These are phyloP conservation scores for Monosporozyma servazzii DNA, from an alignment of 805 yeast genomes.

Conservation along the genomic window DNA sequence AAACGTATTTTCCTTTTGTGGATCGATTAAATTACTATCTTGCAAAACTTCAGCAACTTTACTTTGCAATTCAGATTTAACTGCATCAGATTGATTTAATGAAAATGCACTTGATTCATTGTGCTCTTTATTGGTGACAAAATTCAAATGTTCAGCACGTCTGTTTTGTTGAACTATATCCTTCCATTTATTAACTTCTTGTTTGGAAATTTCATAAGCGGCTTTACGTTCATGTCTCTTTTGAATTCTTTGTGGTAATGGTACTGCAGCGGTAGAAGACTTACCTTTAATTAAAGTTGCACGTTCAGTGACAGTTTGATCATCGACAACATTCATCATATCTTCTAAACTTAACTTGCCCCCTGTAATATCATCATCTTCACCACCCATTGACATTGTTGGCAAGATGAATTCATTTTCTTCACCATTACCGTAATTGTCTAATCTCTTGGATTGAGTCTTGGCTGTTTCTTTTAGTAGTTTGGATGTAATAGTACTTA, in stretches of 20 bases:
- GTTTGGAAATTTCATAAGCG: constrained; percentile 82
- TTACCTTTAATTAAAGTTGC: constrained; percentile 39
- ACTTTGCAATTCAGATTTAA: constrained; percentile 54
- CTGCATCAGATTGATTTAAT: constrained; percentile 33
- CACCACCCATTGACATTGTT: constrained; percentile 25
- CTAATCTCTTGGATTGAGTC: constrained; percentile 36
- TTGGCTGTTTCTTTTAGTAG: constrained; percentile 29
- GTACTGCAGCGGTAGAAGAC: constrained; percentile 54
- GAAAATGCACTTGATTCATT: constrained; percentile 49
- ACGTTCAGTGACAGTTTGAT: constrained; percentile 39
- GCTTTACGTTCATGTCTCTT: constrained; percentile 78
- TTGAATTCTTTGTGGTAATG: constrained; percentile 79
- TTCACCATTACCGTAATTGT: constrained; percentile 43
- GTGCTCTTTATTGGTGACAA: not conserved
- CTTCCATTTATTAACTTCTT: constrained; percentile 82
- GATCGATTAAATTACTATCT: constrained; percentile 61
- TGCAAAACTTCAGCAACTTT: constrained; percentile 52
- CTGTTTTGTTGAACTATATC: constrained; percentile 73
- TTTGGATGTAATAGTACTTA: constrained; percentile 40
- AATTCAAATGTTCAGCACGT: constrained; percentile 68
- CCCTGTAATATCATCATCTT: constrained; percentile 6
- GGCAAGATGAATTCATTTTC: constrained; percentile 71
- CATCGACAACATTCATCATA: constrained; percentile 61
- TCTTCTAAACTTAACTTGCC: constrained; percentile 56
- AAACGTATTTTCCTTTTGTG: constrained; percentile 68